These are phyloP conservation scores for Lupinus albus DNA, from an alignment of 306 rosid genomes.

Conservation along the genomic window DNA sequence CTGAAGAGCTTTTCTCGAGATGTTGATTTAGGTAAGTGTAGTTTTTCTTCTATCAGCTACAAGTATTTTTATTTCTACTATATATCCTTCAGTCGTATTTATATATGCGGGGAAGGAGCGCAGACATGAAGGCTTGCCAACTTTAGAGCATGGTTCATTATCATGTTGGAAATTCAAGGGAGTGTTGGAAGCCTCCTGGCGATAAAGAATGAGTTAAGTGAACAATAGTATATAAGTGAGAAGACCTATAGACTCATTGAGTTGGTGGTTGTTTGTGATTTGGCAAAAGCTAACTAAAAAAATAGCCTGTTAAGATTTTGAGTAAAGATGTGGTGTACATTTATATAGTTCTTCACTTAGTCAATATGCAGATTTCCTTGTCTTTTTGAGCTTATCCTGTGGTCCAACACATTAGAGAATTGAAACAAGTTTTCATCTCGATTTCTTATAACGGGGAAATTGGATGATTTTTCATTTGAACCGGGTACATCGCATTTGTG, in stretches of 20 bases:
- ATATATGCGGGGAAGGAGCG: neutral
- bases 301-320: too few relatives aligned
- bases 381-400: too few relatives aligned
- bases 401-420: neutral
- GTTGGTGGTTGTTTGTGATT: too few relatives aligned
- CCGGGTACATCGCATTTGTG: slow-evolving; percentile 30
- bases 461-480: slow-evolving; percentile 14
- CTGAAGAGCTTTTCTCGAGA: slow-evolving; percentile 59
- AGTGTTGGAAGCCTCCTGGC: too few relatives aligned
- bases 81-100: neutral
- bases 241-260: too few relatives aligned
- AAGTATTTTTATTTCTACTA: neutral
- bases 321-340: too few relatives aligned
- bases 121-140: neutral
- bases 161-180: neutral
- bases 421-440: slow-evolving; percentile 35
- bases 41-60: slow-evolving; percentile 21
- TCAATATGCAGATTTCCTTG: too few relatives aligned
- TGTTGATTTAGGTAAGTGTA: slow-evolving; percentile 57
- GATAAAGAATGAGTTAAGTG: too few relatives aligned
- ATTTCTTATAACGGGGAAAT: slow-evolving; percentile 28
- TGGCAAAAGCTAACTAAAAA: too few relatives aligned
- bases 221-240: too few relatives aligned
- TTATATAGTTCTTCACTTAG: too few relatives aligned
- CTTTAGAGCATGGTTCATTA: neutral